These are phyloP conservation scores for Lachnellula subtilissima DNA, from an alignment of 2,329 filamentous ascomycete genomes.

Conservation along the genomic window DNA sequence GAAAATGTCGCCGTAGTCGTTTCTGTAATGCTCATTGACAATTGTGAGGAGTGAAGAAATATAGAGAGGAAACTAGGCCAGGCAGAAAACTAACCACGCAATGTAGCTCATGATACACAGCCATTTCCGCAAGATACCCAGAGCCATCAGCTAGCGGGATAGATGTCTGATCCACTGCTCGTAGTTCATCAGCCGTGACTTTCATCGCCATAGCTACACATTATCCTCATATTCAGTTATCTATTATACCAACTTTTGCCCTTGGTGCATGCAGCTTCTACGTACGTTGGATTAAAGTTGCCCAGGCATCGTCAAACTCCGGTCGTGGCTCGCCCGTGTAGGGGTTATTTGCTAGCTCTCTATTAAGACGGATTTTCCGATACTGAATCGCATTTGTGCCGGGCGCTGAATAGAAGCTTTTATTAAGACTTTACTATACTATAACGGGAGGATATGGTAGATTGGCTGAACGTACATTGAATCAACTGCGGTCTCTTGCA, in stretches of 20 bases:
- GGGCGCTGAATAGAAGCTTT: not conserved
- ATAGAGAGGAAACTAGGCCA: not conserved
- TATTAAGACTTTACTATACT: not conserved
- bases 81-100: slow-evolving; percentile 1
- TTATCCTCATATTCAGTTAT: not conserved
- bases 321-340: slow-evolving; percentile 5
- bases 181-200: slow-evolving; percentile 76
- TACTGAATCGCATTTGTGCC: not conserved
- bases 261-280: not conserved
- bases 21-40: not conserved
- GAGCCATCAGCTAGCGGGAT: slow-evolving; percentile 4
- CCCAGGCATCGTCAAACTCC: slow-evolving; percentile 8
- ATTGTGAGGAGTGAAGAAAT: not conserved
- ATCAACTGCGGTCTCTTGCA: not conserved
- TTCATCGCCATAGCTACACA: slow-evolving; percentile 5
- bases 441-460: not conserved
- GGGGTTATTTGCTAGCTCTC: slow-evolving; percentile 3
- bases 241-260: not conserved
- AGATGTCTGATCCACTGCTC: slow-evolving; percentile 46
- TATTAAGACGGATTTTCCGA: not conserved
- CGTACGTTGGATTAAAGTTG: not conserved
- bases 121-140: slow-evolving; percentile 7
- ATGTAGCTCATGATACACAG: slow-evolving; percentile 8
- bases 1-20: slow-evolving; percentile 4
- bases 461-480: not conserved